Conservation (phyloP, 148 eudicot genomes). For the Heliosperma pusillum region DNA sequence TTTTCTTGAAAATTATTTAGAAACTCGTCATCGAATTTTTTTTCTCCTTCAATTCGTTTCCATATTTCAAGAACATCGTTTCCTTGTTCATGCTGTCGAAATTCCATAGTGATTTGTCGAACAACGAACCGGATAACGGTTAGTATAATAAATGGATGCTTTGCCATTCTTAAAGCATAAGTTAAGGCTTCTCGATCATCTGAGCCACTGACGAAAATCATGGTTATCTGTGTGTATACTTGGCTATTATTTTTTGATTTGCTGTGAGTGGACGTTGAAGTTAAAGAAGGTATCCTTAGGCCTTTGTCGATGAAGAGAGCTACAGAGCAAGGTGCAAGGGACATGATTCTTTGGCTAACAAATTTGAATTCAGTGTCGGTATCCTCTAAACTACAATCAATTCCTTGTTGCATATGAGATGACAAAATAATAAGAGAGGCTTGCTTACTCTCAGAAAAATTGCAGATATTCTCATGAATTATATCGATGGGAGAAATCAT, state of each 20-base stretch:
- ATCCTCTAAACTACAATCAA: constrained; percentile 45
- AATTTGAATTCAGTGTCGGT: constrained; percentile 29
- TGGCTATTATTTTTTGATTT: not conserved
- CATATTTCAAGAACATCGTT: not conserved
- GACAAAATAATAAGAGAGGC: constrained; percentile 45
- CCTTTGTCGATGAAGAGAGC: constrained; percentile 48
- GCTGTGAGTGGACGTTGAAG: not conserved
- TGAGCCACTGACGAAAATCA: constrained; percentile 62
- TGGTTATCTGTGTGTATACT: constrained; percentile 22
- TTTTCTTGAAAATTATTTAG: constrained; percentile 23
- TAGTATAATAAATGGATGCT: constrained; percentile 30
- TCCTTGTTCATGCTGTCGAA: not conserved
- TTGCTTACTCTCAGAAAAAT: constrained; percentile 39
- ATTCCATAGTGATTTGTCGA: constrained; percentile 15
- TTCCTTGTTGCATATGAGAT: constrained; percentile 39
- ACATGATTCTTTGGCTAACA: constrained; percentile 41
- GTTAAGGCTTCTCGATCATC: constrained; percentile 77
- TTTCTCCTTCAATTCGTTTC: constrained; percentile 34
- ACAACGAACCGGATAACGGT: constrained; percentile 46
- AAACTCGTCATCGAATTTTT: constrained; percentile 35
- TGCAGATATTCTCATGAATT: constrained; percentile 64
- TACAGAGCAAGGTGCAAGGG: constrained; percentile 45
- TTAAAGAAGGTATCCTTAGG: constrained; percentile 14
- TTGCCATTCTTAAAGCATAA: constrained; percentile 55
- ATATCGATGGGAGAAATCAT: constrained; percentile 37